These are phyloP conservation scores for Ceriops zippeliana DNA, from an alignment of 345 rosid species.

Conservation along the genomic window DNA sequence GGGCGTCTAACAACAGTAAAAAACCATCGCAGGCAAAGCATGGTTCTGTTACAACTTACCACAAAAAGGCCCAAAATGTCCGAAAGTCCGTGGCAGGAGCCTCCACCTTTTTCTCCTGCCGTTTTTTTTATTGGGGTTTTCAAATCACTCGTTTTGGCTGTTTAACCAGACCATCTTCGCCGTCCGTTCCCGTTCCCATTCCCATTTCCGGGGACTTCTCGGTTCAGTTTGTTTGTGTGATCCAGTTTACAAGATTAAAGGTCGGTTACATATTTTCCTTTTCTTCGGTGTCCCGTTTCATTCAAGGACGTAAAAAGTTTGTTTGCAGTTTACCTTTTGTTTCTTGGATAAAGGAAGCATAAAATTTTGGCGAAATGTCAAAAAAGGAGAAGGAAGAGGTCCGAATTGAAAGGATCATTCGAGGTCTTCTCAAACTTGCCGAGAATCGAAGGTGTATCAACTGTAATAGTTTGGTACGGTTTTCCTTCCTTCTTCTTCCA, in stretches of 20 bases:
- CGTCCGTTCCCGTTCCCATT: not conserved
- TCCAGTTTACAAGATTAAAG: no score
- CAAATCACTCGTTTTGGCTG: slow-evolving; percentile 10
- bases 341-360: slow-evolving; percentile 1
- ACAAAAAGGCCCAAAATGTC: not conserved
- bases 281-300: not conserved
- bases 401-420: slow-evolving; percentile 58
- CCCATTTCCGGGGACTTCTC: no score
- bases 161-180: not conserved
- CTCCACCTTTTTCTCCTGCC: slow-evolving; percentile 18
- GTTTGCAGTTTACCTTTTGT: not conserved
- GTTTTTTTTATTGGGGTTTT: not conserved
- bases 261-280: not conserved
- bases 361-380: slow-evolving; percentile 36
- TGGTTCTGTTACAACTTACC: no score
- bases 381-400: slow-evolving; percentile 63
- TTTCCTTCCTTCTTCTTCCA: not conserved
- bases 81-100: not conserved
- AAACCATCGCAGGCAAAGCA: no score
- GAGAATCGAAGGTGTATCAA: slow-evolving; percentile 83
- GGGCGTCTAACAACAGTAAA: no score
- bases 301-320: not conserved
- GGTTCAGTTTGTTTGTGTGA: no score
- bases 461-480: slow-evolving; percentile 65
- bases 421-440: slow-evolving; percentile 64